Conservation (phyloP, 768 basidiomycete species). For the Megacollybia marginata region DNA sequence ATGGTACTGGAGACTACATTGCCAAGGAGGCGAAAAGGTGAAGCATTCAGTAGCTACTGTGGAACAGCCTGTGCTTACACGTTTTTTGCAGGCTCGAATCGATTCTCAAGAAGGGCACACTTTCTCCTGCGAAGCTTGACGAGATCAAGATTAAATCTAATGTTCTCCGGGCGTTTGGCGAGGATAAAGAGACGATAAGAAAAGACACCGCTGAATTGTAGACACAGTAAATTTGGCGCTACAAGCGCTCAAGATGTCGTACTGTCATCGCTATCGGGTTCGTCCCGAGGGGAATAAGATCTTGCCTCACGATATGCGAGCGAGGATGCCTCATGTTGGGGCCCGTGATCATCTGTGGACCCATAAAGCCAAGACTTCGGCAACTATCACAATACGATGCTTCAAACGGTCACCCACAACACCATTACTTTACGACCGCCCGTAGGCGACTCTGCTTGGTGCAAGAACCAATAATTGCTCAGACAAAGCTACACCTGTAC, state of each 20-base stretch:
- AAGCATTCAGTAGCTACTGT: constrained; percentile 10
- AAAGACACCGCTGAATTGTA: constrained; percentile 36
- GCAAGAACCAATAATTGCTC: too few relatives aligned
- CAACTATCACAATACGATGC: too few relatives aligned
- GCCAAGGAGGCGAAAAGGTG: constrained; percentile 84
- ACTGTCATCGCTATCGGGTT: not conserved
- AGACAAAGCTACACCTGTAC: constrained; percentile 7
- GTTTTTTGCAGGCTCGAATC: constrained; percentile 47
- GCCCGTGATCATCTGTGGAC: constrained; percentile 18
- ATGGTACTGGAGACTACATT: constrained; percentile 65
- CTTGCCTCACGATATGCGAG: constrained; percentile 11
- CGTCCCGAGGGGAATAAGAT: not conserved
- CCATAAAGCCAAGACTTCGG: too few relatives aligned
- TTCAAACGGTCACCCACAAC: too few relatives aligned
- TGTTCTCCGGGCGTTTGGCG: constrained; percentile 58
- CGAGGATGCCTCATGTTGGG: constrained; percentile 19
- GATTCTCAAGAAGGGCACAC: constrained; percentile 72
- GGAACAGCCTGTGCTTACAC: not conserved
- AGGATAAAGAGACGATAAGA: constrained; percentile 13
- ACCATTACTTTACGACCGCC: too few relatives aligned
- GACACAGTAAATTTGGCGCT: constrained; percentile 2
- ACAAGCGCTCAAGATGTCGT: too few relatives aligned
- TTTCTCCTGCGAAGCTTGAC: constrained; percentile 76
- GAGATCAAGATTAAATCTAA: constrained; percentile 92
- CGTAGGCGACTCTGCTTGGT: too few relatives aligned